Evolutionary conservation across 2,329 filamentous ascomycete species (phyloP).

Genomic region (Talaromyces amestolkiae): DNA sequence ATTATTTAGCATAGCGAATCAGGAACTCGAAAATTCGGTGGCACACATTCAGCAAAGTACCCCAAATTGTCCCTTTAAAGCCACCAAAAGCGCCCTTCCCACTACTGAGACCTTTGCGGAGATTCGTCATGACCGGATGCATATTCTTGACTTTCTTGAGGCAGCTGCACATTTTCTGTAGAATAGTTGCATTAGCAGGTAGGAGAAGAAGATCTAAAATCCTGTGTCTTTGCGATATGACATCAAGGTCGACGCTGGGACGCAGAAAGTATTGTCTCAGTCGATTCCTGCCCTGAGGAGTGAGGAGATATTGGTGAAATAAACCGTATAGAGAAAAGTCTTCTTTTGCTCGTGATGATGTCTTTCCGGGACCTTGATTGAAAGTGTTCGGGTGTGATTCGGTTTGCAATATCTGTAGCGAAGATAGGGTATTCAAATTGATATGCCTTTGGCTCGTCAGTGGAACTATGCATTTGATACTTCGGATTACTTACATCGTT

Average conservation of each 20-base stretch:
- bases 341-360: slow-evolving; percentile 68
- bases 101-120: slow-evolving; percentile 73
- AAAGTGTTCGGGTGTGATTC: slow-evolving; percentile 81
- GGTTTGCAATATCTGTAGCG: slow-evolving; percentile 79
- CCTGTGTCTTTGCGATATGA: slow-evolving; percentile 70
- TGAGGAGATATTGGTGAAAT: slow-evolving; percentile 71
- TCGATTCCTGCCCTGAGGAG: slow-evolving; percentile 70
- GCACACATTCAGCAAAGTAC: slow-evolving; percentile 58
- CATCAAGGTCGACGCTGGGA: slow-evolving; percentile 65
- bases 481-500: slow-evolving; percentile 53
- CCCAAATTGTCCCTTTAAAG: slow-evolving; percentile 69
- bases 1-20: slow-evolving; percentile 11
- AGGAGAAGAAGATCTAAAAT: slow-evolving; percentile 66
- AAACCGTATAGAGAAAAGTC: slow-evolving; percentile 80
- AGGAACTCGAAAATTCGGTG: neutral
- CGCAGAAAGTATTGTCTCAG: slow-evolving; percentile 80
- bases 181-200: slow-evolving; percentile 61
- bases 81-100: slow-evolving; percentile 52
- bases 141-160: slow-evolving; percentile 76
- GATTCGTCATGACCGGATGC: slow-evolving; percentile 62
- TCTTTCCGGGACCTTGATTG: slow-evolving; percentile 65
- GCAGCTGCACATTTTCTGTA: slow-evolving; percentile 58
- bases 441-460: slow-evolving; percentile 63
- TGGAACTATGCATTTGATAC: neutral
- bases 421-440: slow-evolving; percentile 73